Percentiles rank a stretch among this genome's conserved stretches.
Evolutionary conservation across 768 basidiomycete genomes (phyloP).

Genomic region (Tricholomella constricta): DNA sequence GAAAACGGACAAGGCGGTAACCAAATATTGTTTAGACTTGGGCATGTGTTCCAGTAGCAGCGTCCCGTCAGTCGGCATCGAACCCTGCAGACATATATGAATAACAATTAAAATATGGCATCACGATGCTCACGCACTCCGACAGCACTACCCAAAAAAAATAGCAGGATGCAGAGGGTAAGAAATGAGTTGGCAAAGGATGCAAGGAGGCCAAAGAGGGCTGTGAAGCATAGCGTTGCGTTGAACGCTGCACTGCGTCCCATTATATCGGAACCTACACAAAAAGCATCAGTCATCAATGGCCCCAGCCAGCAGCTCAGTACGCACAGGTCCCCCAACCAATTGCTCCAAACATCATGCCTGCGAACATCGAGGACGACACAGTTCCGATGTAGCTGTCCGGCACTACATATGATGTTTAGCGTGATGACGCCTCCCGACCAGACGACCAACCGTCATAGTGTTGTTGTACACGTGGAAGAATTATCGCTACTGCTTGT

Average conservation of each 20-base stretch:
- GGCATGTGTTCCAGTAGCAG: slow-evolving; percentile 93
- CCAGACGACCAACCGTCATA: slow-evolving; percentile 57
- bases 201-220: slow-evolving; percentile 82
- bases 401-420: slow-evolving; percentile 46
- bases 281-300: not conserved
- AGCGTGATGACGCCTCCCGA: not conserved
- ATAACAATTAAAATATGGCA: not conserved
- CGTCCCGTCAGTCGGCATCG: slow-evolving; percentile 97
- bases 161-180: slow-evolving; percentile 73
- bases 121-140: slow-evolving; percentile 61
- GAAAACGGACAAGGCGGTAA: slow-evolving; percentile 92
- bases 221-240: slow-evolving; percentile 85
- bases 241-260: slow-evolving; percentile 93
- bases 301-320: not conserved
- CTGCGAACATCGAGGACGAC: slow-evolving; percentile 87
- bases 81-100: slow-evolving; percentile 52
- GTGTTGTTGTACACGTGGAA: slow-evolving; percentile 95
- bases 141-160: slow-evolving; percentile 90
- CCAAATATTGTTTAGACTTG: slow-evolving; percentile 85
- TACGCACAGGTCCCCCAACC: slow-evolving; percentile 87
- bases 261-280: slow-evolving; percentile 76
- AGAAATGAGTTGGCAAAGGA: slow-evolving; percentile 72
- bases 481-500: slow-evolving; percentile 86
- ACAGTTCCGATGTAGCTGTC: slow-evolving; percentile 78
- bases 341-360: slow-evolving; percentile 97